A percentile compares a stretch with the other conserved stretches of the same genome.
phyloP scores from a whole-genome alignment of 306 rosid species.

The Dryas octopetala region DNA sequence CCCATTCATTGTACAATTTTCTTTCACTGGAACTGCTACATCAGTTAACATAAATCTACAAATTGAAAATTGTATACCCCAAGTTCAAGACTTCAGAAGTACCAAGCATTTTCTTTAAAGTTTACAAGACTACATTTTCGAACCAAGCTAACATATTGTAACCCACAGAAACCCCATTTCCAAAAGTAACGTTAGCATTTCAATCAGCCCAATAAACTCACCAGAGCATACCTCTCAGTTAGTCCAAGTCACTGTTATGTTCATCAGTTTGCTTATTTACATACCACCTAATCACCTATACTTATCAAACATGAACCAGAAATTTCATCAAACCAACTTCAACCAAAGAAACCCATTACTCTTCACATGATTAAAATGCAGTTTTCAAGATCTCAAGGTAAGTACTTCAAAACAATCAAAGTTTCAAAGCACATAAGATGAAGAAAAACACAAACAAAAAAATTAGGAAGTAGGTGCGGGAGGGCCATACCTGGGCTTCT shows the following conservation, averaged over 20 bases:
- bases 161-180: neutral
- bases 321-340: conserved; percentile 9
- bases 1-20: neutral
- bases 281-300: neutral
- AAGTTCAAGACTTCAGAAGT: neutral
- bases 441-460: neutral
- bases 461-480: neutral
- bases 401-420: conserved; percentile 2
- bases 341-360: conserved; percentile 16
- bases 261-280: neutral
- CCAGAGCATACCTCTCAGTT: neutral
- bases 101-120: neutral
- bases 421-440: neutral
- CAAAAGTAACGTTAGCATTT: neutral
- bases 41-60: too few relatives aligned
- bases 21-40: too few relatives aligned
- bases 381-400: neutral
- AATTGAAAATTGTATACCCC: too few relatives aligned
- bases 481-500: conserved; percentile 17
- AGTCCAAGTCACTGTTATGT: neutral
- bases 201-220: neutral
- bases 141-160: neutral
- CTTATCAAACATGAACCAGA: neutral
- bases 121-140: neutral
- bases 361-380: neutral